These are phyloP conservation scores for Polytrichum formosum DNA, from an alignment of 225 moss, liverwort and hornwort species.

Conservation along the genomic window DNA sequence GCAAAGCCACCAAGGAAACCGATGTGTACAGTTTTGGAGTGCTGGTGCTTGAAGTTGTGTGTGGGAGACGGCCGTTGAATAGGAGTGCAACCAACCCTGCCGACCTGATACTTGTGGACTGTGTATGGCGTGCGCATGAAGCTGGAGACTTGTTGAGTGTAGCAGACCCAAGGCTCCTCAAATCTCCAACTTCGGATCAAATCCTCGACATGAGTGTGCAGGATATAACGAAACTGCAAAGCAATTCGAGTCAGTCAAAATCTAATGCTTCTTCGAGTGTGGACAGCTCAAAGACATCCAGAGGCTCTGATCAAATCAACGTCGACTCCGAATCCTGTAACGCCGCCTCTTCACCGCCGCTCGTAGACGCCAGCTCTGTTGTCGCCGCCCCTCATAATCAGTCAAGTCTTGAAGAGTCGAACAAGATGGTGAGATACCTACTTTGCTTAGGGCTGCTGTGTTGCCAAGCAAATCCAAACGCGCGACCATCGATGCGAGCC, in stretches of 20 bases:
- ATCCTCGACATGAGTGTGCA: too few relatives aligned
- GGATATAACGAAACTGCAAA: too few relatives aligned
- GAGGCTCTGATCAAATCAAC: too few relatives aligned
- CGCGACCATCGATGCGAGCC: background rate
- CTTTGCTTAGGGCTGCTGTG: background rate
- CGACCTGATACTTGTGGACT: conserved; percentile 2
- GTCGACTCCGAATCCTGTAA: too few relatives aligned
- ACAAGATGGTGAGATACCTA: background rate
- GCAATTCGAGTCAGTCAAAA: too few relatives aligned
- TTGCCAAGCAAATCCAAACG: background rate
- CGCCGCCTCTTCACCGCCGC: too few relatives aligned
- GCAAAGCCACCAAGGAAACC: conserved; percentile 26
- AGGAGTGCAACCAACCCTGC: background rate
- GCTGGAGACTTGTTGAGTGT: background rate
- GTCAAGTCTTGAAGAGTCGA: background rate
- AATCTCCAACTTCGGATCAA: too few relatives aligned
- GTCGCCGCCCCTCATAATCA: too few relatives aligned
- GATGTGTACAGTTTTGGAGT: conserved; percentile 63
- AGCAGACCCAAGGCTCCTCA: background rate
- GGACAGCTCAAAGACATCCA: too few relatives aligned
- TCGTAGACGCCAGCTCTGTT: too few relatives aligned
- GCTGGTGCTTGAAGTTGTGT: conserved; percentile 26
- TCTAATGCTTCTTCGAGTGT: too few relatives aligned
- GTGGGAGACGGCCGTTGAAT: conserved; percentile 17
- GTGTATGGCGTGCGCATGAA: conserved; percentile 9